Evolutionary conservation across 164 flowering plant genomes (phyloP), one percentile per base, ranked within the genome.

Genomic region (Liriodendron chinense): DNA sequence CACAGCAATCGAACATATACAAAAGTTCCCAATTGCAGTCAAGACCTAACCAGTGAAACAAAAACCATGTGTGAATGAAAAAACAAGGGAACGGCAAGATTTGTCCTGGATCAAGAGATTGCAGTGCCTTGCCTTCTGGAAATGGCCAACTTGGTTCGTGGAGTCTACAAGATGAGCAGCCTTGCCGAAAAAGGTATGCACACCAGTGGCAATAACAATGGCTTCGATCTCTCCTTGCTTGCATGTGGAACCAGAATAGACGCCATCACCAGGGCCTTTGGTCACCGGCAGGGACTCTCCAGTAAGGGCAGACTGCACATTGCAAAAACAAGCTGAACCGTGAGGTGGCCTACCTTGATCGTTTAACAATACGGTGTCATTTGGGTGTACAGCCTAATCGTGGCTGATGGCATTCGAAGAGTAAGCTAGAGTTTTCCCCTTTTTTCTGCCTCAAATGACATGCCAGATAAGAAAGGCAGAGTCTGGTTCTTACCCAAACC

Each of bases 1-100:
- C 73, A 88, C 79, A n/a, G 92, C 93, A 80, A 91, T 89, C 20
- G 92, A 86, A 77, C 92, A 89, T 67, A 91, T 89, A 75, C 93
- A 89, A 83, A 91, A 91, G 74, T 91, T 89, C 56, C 94, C 93
- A 69, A 89, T 89, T n/a, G 91, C 89, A 67, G 92, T 91, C 84
- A 91, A 81, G 34, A 91, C 94, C 92, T 91, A 66, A 56, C n/a
- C 73, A 72, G 49, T 20, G 5, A 43, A 12, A 61, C n/a, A 61
- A 10, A 63, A 67, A 28, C 69, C 26, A 67, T 24, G 1, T 25
- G 1, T 69, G 22, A 25, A 26, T 24, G 25, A 14, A n/a, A 14
- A 9, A 59, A 67, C 20, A 71, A n/a, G 2, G 16, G 24, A 47
- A 47, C 1, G 48, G 25, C 12, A 13, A 21, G 7, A 34, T 21